phyloP scores from a whole-genome alignment of 257 asterid genomes.

The Avicennia marina region DNA sequence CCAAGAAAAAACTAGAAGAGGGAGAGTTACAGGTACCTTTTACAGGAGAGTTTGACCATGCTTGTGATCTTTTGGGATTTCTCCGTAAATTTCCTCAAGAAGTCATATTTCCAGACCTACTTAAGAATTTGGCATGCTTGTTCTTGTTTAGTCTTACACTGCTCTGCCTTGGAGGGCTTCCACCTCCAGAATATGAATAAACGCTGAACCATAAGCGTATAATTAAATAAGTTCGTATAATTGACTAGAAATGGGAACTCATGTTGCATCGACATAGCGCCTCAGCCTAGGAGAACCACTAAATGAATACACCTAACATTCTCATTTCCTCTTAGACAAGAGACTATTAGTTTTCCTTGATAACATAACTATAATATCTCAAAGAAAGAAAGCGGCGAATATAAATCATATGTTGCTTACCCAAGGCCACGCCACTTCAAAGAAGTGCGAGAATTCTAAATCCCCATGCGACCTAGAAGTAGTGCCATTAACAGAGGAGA shows the following conservation, averaged over 20 bases:
- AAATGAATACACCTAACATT: too few relatives aligned
- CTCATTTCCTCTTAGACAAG: too few relatives aligned
- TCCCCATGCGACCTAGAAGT: constrained; percentile 38
- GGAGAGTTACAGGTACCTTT: constrained; percentile 45
- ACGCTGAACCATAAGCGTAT: constrained; percentile 8
- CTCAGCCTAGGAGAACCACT: too few relatives aligned
- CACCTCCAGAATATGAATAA: constrained; percentile 29
- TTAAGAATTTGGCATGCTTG: constrained; percentile 64
- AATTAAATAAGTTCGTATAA: neutral
- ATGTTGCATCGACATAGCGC: too few relatives aligned
- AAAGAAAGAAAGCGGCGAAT: neutral
- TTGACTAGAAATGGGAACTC: too few relatives aligned
- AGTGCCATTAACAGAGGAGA: constrained; percentile 48
- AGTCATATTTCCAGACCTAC: constrained; percentile 39
- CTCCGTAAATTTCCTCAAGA: constrained; percentile 37
- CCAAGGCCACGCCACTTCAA: constrained; percentile 27
- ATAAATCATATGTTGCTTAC: constrained; percentile 31
- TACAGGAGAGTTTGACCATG: constrained; percentile 41
- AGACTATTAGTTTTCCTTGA: too few relatives aligned
- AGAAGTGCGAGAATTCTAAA: constrained; percentile 34
- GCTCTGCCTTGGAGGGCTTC: constrained; percentile 34
- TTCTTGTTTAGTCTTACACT: constrained; percentile 26
- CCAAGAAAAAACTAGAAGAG: too few relatives aligned
- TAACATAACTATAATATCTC: too few relatives aligned
- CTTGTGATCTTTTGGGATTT: constrained; percentile 37